A percentile compares a stretch with the other conserved stretches of the same genome.
These are phyloP conservation scores for Phytophthora ramorum DNA, from an alignment of 352 stramenopile genomes.

Conservation along the genomic window DNA sequence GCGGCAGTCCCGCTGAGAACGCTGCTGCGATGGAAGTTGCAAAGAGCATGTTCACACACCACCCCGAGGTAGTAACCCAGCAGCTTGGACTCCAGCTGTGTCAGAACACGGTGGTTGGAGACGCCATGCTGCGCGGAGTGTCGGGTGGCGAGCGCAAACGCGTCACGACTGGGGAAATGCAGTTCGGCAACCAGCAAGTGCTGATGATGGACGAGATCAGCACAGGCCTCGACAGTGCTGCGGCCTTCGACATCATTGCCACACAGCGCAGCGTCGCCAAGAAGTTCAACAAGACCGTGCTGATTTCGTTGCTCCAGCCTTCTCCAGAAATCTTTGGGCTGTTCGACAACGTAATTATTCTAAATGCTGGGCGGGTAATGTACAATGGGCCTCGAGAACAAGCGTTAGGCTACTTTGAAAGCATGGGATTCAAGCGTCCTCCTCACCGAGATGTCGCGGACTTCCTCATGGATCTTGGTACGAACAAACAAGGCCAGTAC, in stretches of 20 bases:
- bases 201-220: constrained; percentile 92
- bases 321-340: constrained; percentile 49
- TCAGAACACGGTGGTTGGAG: constrained; percentile 58
- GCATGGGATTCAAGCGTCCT: constrained; percentile 52
- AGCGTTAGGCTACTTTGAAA: constrained; percentile 74
- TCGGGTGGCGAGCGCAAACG: constrained; percentile 88
- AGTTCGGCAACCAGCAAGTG: constrained; percentile 72
- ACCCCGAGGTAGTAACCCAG: constrained; percentile 49
- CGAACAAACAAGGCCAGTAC: constrained; percentile 41
- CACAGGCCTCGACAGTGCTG: constrained; percentile 92
- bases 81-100: constrained; percentile 49
- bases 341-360: constrained; percentile 46
- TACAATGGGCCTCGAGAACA: constrained; percentile 56
- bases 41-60: constrained; percentile 36
- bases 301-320: constrained; percentile 83
- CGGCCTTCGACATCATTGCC: constrained; percentile 87
- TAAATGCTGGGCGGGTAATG: constrained; percentile 40
- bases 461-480: constrained; percentile 47
- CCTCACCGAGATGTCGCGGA: constrained; percentile 38
- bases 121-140: constrained; percentile 59
- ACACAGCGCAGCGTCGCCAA: constrained; percentile 41
- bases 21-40: constrained; percentile 25
- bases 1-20: constrained; percentile 42
- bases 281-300: constrained; percentile 43
- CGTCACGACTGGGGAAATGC: constrained; percentile 62